Evolutionary conservation across 1,139 yeast genomes (phyloP).

Genomic region (Yarrowia galli): DNA sequence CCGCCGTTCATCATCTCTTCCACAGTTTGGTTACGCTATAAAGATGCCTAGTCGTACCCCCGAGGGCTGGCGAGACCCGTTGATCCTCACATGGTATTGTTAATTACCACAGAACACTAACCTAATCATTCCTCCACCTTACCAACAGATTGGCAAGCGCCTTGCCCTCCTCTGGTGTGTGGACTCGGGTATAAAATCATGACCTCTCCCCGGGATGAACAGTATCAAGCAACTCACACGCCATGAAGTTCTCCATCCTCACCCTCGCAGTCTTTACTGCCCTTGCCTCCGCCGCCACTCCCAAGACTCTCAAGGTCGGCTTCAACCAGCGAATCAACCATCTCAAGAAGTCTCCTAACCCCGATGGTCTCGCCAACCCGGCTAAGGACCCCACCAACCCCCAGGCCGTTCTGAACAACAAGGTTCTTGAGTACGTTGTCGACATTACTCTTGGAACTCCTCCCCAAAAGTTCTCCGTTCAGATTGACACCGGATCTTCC

Average conservation of each 20-base stretch:
- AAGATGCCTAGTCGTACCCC: no score
- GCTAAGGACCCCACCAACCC: neutral
- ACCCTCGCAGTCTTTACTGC: conserved; percentile 8
- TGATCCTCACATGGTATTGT: neutral
- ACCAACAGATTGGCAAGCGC: neutral
- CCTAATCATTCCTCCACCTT: conserved; percentile 2
- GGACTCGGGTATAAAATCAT: neutral
- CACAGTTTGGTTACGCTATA: no score
- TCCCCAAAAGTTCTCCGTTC: neutral
- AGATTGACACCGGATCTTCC: conserved; percentile 8
- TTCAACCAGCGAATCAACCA: conserved; percentile 15
- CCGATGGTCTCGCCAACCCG: neutral
- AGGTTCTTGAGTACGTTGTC: conserved; percentile 5
- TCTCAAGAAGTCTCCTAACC: neutral
- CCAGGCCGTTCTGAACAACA: neutral
- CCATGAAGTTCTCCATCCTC: conserved; percentile 15
- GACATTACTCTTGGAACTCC: conserved; percentile 11
- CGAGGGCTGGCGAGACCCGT: neutral
- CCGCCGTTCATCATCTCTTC: no score
- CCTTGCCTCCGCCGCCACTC: conserved; percentile 1
- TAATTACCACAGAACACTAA: neutral
- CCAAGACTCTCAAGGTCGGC: conserved; percentile 19
- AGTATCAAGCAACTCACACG: neutral
- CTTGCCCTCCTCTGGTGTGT: neutral
- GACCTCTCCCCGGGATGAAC: neutral